Evolutionary conservation across 1,284 basidiomycete species (phyloP), one percentile per base, ranked within the genome.

Genomic region (Ganoderma boninense): DNA sequence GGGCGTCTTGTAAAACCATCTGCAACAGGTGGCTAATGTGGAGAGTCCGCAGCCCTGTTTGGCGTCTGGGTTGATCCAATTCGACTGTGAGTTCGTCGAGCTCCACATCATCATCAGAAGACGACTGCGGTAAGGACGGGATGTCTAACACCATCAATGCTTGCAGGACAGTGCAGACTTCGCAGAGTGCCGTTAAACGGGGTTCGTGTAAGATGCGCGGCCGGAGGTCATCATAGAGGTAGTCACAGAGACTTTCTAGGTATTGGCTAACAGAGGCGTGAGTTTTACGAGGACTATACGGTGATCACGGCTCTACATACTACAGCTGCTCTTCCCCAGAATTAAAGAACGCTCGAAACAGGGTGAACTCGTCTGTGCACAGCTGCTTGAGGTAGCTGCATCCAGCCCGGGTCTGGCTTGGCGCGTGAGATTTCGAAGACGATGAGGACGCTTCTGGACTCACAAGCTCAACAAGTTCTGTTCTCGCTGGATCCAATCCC

Each of bases 121-220:
- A 77, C 1, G 80, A 38, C 56, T 76, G 82, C 14, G 79, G 77
- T 44, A 83, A 64, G 38, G 82, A 82, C 0, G 87, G 84, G 26
- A 91, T 84, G 77, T 97, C 95, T 44, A 96, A 89, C 2, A 97
- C 94, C 95, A 98, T 97, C 56, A 98, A 85, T 0, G 96, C 96
- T 80, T 97, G 95, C 1, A 98, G 85, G 26, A 98, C 95, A 0
- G 95, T 97, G 84, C 96, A 98, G 40, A 98, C 94, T 80, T 97
- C 94, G 77, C 96, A 97, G 1, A 98, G 89, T 0, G 92, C 91
- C 1, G 92, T 92, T 61, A 98, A 88, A 6, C 92, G 90, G 0
- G 92, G 91, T 79, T 98, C 97, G 77, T 98, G 96, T 1, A 98
- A 87, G 74, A 98, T 97, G 7, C 96, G 91, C 5, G 97, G 97